phyloP scores from a whole-genome alignment of 2,329 filamentous ascomycete genomes.

The Penicillium decumbens region DNA sequence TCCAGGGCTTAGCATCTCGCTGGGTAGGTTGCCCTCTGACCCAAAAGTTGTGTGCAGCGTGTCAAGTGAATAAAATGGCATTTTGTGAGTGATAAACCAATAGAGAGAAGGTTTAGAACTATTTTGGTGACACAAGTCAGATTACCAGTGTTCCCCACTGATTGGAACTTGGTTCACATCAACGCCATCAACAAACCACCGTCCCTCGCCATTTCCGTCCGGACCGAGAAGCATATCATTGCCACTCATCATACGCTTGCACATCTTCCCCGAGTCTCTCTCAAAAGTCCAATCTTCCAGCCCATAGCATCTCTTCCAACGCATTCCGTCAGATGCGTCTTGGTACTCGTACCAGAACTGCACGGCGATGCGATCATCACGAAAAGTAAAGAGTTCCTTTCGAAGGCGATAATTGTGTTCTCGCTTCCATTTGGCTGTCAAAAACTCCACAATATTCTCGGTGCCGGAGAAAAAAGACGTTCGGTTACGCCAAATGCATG shows the following conservation, averaged over 20 bases:
- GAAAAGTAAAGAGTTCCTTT: conserved; percentile 79
- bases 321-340: conserved; percentile 56
- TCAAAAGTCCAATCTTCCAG: conserved; percentile 54
- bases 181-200: conserved; percentile 45
- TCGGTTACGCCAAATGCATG: conserved; percentile 78
- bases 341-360: conserved; percentile 88
- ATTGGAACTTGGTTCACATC: conserved; percentile 40
- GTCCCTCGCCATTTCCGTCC: conserved; percentile 39
- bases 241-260: conserved; percentile 47
- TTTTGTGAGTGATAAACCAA: no score
- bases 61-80: no score
- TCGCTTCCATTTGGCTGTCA: conserved; percentile 68
- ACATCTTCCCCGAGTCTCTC: conserved; percentile 42
- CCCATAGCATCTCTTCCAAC: conserved; percentile 86
- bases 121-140: no score
- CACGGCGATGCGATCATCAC: conserved; percentile 71
- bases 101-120: no score
- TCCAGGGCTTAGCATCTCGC: no score
- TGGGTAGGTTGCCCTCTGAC: no score
- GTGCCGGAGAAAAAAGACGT: conserved; percentile 64
- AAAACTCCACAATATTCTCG: conserved; percentile 61
- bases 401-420: conserved; percentile 69
- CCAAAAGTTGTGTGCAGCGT: no score
- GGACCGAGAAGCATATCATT: conserved; percentile 44
- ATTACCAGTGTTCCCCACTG: conserved; percentile 35